Evolutionary conservation across 2,329 filamentous ascomycete species (phyloP).

Genomic region (Talaromyces marneffei): DNA sequence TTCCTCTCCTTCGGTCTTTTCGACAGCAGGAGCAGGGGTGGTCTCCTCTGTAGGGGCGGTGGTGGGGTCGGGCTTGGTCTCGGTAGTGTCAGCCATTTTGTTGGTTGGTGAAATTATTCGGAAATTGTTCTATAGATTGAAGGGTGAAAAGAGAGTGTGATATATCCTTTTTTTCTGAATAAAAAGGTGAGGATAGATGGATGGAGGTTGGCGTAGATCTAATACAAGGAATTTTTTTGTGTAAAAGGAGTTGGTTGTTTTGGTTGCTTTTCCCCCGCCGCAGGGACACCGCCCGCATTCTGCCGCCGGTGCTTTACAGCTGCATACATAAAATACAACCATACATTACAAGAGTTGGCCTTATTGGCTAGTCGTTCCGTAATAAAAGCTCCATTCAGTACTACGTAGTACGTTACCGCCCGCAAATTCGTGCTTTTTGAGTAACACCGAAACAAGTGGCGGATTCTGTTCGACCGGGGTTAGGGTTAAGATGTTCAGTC

Average conservation of each 20-base stretch:
- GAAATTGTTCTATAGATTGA: not conserved
- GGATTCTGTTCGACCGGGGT: not conserved
- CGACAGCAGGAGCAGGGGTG: conserved; percentile 27
- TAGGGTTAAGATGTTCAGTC: not conserved
- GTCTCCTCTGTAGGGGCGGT: conserved; percentile 32
- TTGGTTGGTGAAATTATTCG: not conserved
- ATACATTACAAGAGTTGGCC: not conserved
- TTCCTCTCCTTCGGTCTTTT: conserved; percentile 27
- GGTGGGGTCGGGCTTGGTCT: conserved; percentile 41
- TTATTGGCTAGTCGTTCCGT: not conserved
- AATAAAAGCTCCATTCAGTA: not conserved
- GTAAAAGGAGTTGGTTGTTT: conserved; percentile 11
- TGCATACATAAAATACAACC: not conserved
- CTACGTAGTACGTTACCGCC: too few species aligned
- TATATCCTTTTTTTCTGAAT: not conserved
- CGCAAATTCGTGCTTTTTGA: not conserved
- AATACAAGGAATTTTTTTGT: conserved; percentile 12
- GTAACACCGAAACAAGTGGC: not conserved
- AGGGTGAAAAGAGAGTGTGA: not conserved
- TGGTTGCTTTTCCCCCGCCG: conserved; percentile 10
- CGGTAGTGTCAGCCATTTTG: conserved; percentile 40
- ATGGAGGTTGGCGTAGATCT: not conserved
- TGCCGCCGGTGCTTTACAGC: not conserved
- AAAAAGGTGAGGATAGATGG: conserved; percentile 5
- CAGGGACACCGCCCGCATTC: conserved; percentile 2